These are phyloP conservation scores for Kentomonas sorsogonicus DNA, from an alignment of 208 protist genomes.

Conservation along the genomic window DNA sequence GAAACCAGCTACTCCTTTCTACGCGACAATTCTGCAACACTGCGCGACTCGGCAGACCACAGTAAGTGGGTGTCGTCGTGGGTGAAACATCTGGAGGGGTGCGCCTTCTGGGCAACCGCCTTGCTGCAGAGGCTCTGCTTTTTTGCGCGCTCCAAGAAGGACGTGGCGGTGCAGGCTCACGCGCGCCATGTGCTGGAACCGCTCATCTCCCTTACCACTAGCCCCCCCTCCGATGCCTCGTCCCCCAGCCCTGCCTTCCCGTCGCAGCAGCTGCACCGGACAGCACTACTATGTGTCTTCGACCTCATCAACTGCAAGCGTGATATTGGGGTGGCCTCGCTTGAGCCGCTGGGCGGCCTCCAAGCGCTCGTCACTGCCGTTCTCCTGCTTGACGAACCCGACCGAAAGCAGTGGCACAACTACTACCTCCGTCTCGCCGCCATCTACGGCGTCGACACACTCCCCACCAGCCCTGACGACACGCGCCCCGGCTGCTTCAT, in stretches of 20 bases:
- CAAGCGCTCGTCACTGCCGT: constrained; percentile 35
- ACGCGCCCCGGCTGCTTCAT: constrained; percentile 12
- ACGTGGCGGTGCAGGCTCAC: too few relatives aligned
- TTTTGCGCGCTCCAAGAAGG: too few relatives aligned
- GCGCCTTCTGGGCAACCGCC: constrained; percentile 2
- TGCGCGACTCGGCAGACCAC: too few relatives aligned
- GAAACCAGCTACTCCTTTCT: too few relatives aligned
- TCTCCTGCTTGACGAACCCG: constrained; percentile 26
- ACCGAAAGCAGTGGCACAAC: constrained; percentile 45
- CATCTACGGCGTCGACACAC: constrained; percentile 44
- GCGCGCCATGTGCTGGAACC: too few relatives aligned
- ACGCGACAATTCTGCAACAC: too few relatives aligned
- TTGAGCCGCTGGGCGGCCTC: constrained; percentile 32
- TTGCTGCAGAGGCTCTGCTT: constrained; percentile 3
- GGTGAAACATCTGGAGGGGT: not conserved
- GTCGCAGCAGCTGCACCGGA: too few relatives aligned
- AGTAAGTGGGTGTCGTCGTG: constrained; percentile 2
- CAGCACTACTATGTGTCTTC: constrained; percentile 24
- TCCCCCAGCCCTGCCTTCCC: too few relatives aligned
- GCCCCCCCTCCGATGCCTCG: too few relatives aligned
- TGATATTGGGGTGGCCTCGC: constrained; percentile 11
- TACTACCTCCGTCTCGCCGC: constrained; percentile 37
- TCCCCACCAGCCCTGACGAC: constrained; percentile 26
- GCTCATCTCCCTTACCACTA: too few relatives aligned
- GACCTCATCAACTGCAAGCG: constrained; percentile 22